Base-by-base conservation (phyloP, 2,329 filamentous ascomycete species). In the Claviceps quebecensis region DNA sequence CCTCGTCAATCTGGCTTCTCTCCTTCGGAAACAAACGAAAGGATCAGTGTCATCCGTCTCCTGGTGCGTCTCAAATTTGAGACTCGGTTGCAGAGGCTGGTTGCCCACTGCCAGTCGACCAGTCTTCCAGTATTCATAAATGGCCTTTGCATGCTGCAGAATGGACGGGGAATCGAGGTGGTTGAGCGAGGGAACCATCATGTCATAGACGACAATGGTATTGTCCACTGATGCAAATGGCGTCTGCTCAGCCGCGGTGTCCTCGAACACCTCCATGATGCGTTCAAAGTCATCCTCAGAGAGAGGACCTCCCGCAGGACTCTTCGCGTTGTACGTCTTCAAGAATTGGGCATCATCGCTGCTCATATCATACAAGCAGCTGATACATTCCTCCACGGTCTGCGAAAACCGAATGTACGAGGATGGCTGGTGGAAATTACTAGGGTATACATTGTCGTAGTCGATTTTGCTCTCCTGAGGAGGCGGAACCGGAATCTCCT, bases 321-420 rank as follows among this genome's bases (percentile, higher is more conserved):
- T 81, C 69, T 86, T 90, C 59, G 81, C 74, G 70, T 97, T 98
- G 72, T 93, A 84, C 58, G 80, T 76, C 63, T 84, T 86, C 60
- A 98, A 78, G 64, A 87, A 95, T 52, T 77, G 80, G 66, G 89
- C 86, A 70, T 98, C 93, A 62, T 95, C 88, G 57, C 84, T 83
- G 29, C 83, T 90, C 86, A 97, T 91, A 70, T 95, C 89, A 81
- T 98, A 98, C 60, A 84, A 80, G 65, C 84, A 86, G 61, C 87
- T 86, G 63, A 88, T 84, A 61, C 86, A 95, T 69, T 98, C 93
- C 70, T 98, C 93, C 55, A 98, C 91, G 2, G 93, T 98, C 58
- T 95, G 91, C 57, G 93, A 97, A 72, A 95, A 97, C 57, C 91
- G 88, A 65, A 98, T 95, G 69, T 97, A 97, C 55, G 90, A 93